These are phyloP conservation scores for Psophocarpus tetragonolobus DNA, from an alignment of 306 rosid species.

Conservation along the genomic window DNA sequence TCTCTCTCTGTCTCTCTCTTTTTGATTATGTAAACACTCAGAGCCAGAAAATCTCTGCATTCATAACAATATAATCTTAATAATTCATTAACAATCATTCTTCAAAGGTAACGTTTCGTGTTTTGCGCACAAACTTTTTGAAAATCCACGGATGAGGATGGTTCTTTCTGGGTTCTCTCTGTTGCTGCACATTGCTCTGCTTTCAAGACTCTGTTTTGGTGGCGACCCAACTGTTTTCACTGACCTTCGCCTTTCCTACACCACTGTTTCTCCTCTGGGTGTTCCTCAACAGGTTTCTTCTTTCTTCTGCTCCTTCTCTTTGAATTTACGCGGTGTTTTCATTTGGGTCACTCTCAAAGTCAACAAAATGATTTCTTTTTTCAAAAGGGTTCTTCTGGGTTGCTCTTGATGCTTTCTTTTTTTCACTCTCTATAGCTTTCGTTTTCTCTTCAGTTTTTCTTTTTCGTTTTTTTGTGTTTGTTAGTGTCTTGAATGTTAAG, in stretches of 20 bases:
- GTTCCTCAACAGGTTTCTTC: slow-evolving; percentile 71
- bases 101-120: background rate
- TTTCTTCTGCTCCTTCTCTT: background rate
- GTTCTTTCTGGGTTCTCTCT: slow-evolving; percentile 37
- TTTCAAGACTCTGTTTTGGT: slow-evolving; percentile 49
- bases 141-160: slow-evolving; percentile 35
- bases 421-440: background rate
- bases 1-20: background rate
- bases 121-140: background rate
- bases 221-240: slow-evolving; percentile 60
- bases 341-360: background rate
- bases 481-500: background rate
- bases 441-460: background rate
- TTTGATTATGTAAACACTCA: background rate
- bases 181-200: slow-evolving; percentile 41
- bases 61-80: background rate
- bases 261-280: slow-evolving; percentile 79
- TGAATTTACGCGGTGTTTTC: background rate
- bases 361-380: background rate
- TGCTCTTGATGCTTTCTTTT: background rate
- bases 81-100: background rate
- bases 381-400: background rate
- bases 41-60: background rate
- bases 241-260: slow-evolving; percentile 64
- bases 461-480: background rate